Conservation (phyloP, 2,329 filamentous ascomycete species). For the Ophiocordyceps polyrhachis-furcata region DNA sequence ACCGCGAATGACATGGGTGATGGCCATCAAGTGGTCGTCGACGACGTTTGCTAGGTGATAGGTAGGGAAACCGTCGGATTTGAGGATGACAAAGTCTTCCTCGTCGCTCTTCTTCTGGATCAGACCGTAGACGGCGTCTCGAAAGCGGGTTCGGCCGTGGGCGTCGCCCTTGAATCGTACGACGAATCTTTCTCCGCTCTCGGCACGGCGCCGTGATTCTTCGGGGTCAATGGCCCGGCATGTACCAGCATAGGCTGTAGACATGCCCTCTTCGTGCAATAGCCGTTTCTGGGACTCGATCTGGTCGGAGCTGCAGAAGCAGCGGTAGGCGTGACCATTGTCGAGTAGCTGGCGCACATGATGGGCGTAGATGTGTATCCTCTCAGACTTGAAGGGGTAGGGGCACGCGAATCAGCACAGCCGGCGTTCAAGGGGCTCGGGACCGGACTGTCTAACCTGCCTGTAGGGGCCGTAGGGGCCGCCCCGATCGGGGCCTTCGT, state of each 20-base stretch:
- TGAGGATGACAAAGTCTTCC: conserved; percentile 80
- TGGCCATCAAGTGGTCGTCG: conserved; percentile 87
- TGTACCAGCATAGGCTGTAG: conserved; percentile 36
- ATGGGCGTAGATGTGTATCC: conserved; percentile 51
- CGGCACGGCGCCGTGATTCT: conserved; percentile 53
- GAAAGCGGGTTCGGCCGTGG: conserved; percentile 39
- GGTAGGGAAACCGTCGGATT: conserved; percentile 80
- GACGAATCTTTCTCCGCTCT: conserved; percentile 51
- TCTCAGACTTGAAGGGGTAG: conserved; percentile 45
- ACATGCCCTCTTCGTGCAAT: conserved; percentile 31
- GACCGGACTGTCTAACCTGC: conserved; percentile 34
- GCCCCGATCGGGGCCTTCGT: conserved; percentile 75
- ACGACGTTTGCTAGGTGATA: conserved; percentile 97
- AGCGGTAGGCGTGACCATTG: conserved; percentile 66
- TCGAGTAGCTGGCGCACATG: conserved; percentile 53
- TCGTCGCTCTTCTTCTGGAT: conserved; percentile 35
- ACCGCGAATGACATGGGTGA: conserved; percentile 88
- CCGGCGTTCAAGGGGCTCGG: background rate
- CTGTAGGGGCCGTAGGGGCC: conserved; percentile 73
- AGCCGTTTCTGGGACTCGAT: conserved; percentile 47
- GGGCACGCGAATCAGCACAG: background rate
- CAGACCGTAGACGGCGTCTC: conserved; percentile 63
- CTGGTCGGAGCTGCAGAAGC: conserved; percentile 67
- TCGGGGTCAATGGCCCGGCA: conserved; percentile 48
- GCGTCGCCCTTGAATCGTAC: conserved; percentile 51